Base-by-base conservation (phyloP, 2,329 filamentous ascomycete species). In the Hymenoscyphus repandus region DNA sequence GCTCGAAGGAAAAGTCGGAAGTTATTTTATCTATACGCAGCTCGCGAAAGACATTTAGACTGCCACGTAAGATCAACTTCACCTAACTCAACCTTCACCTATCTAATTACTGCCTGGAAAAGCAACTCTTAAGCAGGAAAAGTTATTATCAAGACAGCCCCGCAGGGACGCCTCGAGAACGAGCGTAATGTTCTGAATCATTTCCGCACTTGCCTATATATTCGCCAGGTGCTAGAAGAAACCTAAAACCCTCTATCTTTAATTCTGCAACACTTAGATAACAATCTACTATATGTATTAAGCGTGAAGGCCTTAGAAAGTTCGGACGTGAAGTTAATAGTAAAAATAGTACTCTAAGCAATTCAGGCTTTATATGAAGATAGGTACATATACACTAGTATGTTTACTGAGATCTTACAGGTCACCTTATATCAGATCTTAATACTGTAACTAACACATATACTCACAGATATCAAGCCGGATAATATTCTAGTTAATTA, bases 401-500 rank as follows among this genome's bases (percentile, higher is more conserved):
- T 44, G 48, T 47, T 38, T 11, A 48, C 43, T 52, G 18, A 45
- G 34, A 50, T 51, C 34, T 52, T 56, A 51, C 27, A 54, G 55
- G 38, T 32, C 40, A 53, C 43, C 42, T 52, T n/a, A 48, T 58
- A 48, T 54, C 30, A 47, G 32, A 51, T 52, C 17, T 53, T 20
- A 47, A 55, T n/a, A 52, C 42, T 48, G 31, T 45, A 50, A 50
- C 48, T 59, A 53, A 58, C 32, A 53, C 34, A 47, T 41, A 50
- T 45, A 50, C 40, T 70, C 53, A 52, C 40, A 59, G 57, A 61
- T 32, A 56, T 60, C 45, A 71, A 70, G 46, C 67, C 62, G n/a
- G 59, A 69, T 34, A 70, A 70, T 48, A 62, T 70, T 15, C 66
- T 70, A 36, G 62, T 68, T 18, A 68, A 69, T 51, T 61, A 64